Evolutionary conservation across 2,329 filamentous ascomycete genomes (phyloP), one percentile per base, ranked within the genome.

Genomic region (Mycogone perniciosa): DNA sequence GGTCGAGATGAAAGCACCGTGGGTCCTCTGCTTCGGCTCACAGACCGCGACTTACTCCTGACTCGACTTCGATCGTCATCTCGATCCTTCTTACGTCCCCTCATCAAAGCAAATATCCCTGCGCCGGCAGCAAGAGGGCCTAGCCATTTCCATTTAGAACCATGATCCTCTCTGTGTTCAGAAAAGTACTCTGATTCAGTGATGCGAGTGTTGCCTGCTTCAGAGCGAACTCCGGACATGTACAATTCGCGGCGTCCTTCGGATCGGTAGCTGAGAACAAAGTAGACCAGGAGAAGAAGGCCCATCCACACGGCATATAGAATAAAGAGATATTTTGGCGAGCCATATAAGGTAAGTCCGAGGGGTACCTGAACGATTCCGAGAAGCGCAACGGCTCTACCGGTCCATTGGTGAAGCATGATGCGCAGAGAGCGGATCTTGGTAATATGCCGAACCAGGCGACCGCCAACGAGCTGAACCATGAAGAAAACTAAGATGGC

Each of bases 331-430:
- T 79, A 81, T 61, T 86, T 82, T 5, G 93, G 92, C 31, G 91
- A 96, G 5, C 93, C 93, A 62, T 96, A 99, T 1, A 99, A 76
- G 0, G 91, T 91, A 43, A 99, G 75, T 0, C 93, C 93, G 1
- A 99, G 76, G 0, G 93, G 87, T 8, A 99, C 82, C 65, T 99
- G 93, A 4, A 85, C 79, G 57, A 97, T 84, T 0, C 89, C 93
- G 4, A 99, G 74, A 13, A 97, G 69, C 3, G 88, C 86, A 60
- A 92, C 82, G 1, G 80, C 72, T 51, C 91, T 78, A 13, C 93
- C 93, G 13, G 88, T 71, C 89, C 93, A 96, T 64, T 91, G 87
- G 70, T 99, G 93, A 39, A 97, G 68, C 76, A 87, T 76, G 35
- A 76, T 67, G 20, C 79, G 71, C 10, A 79, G 62, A 13, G 76